A percentile compares a stretch with the other conserved stretches of the same genome.
phyloP scores from a whole-genome alignment of 2,329 filamentous ascomycete species.

The Cryphonectria parasitica region DNA sequence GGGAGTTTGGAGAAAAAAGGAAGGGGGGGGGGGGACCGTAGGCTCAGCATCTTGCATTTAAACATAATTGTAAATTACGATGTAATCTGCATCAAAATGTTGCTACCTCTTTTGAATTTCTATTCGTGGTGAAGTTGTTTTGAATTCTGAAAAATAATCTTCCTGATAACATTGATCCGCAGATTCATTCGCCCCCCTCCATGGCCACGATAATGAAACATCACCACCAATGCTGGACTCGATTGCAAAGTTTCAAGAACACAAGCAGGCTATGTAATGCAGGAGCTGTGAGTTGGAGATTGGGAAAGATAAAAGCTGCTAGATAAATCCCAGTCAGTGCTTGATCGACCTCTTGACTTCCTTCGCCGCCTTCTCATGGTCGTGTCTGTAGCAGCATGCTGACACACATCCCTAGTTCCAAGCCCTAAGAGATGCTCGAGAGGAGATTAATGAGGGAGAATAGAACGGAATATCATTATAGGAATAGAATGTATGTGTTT shows the following conservation, averaged over 20 bases:
- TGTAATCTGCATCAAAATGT: neutral
- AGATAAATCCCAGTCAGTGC: neutral
- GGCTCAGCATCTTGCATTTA: neutral
- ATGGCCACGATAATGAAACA: no score
- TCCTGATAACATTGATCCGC: no score
- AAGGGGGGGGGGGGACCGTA: no score
- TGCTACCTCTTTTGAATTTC: neutral
- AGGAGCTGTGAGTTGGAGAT: no score
- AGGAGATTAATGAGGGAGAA: conserved; percentile 4
- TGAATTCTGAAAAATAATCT: neutral
- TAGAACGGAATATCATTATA: conserved; percentile 27
- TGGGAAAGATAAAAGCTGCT: neutral
- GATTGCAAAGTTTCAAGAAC: no score
- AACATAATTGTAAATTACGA: neutral
- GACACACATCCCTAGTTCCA: neutral
- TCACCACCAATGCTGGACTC: no score
- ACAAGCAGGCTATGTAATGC: no score
- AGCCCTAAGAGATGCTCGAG: neutral
- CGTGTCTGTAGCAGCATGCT: neutral
- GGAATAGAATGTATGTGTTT: conserved; percentile 25
- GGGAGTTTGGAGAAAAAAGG: neutral
- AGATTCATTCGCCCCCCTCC: no score
- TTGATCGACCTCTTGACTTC: neutral
- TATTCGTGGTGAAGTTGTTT: neutral
- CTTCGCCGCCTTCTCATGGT: neutral